Base-by-base conservation (phyloP, 306 rosid species). In the Sesbania bispinosa region DNA sequence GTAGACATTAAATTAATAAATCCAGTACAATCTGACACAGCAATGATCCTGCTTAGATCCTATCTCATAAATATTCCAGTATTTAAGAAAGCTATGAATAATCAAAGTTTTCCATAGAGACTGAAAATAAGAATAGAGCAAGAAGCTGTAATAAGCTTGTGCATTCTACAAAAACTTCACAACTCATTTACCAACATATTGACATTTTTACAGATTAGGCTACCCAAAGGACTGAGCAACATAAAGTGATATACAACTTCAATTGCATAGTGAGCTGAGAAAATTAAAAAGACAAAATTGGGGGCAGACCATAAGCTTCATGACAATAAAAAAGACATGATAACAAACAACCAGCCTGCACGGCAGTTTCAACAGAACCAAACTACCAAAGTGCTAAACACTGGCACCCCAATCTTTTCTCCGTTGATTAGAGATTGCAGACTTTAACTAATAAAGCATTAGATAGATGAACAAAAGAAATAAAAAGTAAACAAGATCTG, bases 331-430 rank as follows among this genome's bases (percentile, higher is more conserved):
- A 39, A 19, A 30, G 38, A 60, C 10, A 53, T 27, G 55, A 54
- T 26, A 66, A 42, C 62, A 15, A 13, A 74, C 50, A 46, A 58
- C 59, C 66, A 75, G 75, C 57, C 76, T 15, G 65, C 54, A 15
- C n/a, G 30, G 63, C 78, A 67, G 62, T 67, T 73, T 60, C 66
- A 36, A 35, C 75, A 38, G 68, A 59, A n/a, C n/a, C n/a, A n/a
- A n/a, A n/a, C n/a, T n/a, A 43, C 53, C 5, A 72, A 74, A 50
- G 15, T 47, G 57, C 32, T 52, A 46, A 41, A 63, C 54, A 62
- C 65, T 42, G n/a, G 72, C 33, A 39, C 46, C 41, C 21, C 69
- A 29, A 35, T 6, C 4, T 27, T 30, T 27, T 21, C 32, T n/a
- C 21, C 13, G 41, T 43, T 74, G 63, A 75, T 62, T 21, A 32